These are phyloP conservation scores for Teunomyces pallodes DNA, from an alignment of 805 yeast species.

Conservation along the genomic window DNA sequence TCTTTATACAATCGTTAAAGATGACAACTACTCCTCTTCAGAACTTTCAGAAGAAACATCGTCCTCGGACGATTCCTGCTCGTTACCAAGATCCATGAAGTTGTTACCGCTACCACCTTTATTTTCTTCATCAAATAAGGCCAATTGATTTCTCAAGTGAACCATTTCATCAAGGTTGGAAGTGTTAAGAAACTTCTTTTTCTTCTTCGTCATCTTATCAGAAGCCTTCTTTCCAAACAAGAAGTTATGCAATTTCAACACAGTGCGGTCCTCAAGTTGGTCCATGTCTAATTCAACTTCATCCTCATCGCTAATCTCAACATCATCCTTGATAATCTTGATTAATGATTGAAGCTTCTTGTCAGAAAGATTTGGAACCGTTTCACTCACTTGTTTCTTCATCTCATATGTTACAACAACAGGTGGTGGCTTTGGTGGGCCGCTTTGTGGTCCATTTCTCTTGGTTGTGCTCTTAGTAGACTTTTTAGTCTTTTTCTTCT, in stretches of 20 bases:
- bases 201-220: constrained; percentile 41
- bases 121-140: constrained; percentile 38
- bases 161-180: constrained; percentile 55
- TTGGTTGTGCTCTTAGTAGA: constrained; percentile 7
- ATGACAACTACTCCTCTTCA: constrained; percentile 58
- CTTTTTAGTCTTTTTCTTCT: constrained; percentile 40
- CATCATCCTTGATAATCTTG: constrained; percentile 75
- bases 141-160: constrained; percentile 54
- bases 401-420: constrained; percentile 79
- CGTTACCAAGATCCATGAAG: constrained; percentile 32
- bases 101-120: constrained; percentile 14
- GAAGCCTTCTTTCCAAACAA: constrained; percentile 51
- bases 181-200: constrained; percentile 34
- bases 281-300: constrained; percentile 94
- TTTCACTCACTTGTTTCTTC: constrained; percentile 91
- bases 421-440: constrained; percentile 14
- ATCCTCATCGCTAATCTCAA: constrained; percentile 67
- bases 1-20: constrained; percentile 4
- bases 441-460: constrained; percentile 9
- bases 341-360: constrained; percentile 80
- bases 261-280: constrained; percentile 78
- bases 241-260: constrained; percentile 78
- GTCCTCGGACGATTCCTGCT: constrained; percentile 49
- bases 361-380: constrained; percentile 73
- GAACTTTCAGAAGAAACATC: constrained; percentile 58